A percentile compares a stretch with the other conserved stretches of the same genome.
Conservation (phyloP, 2,329 filamentous ascomycete genomes). For the Rhytidhysteron rufulum region DNA sequence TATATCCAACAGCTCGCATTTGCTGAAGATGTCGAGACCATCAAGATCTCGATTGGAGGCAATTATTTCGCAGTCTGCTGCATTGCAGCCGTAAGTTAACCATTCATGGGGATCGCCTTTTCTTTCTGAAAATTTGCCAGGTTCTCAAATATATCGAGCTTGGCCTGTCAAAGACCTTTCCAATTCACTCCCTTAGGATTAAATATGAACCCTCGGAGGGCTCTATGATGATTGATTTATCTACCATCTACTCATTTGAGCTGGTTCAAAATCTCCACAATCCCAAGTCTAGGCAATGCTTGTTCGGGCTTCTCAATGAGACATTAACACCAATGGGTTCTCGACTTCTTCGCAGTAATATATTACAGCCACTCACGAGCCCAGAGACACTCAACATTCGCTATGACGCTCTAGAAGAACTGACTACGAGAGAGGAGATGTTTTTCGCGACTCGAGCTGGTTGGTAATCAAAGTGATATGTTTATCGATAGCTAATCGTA, state of each 20-base stretch:
- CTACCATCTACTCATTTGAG: slow-evolving; percentile 82
- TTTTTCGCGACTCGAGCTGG: slow-evolving; percentile 72
- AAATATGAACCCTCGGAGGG: slow-evolving; percentile 85
- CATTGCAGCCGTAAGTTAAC: slow-evolving; percentile 69
- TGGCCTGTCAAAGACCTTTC: slow-evolving; percentile 64
- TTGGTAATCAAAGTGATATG: slow-evolving; percentile 24
- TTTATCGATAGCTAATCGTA: slow-evolving; percentile 2
- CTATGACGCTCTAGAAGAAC: slow-evolving; percentile 79
- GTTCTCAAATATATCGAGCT: slow-evolving; percentile 77
- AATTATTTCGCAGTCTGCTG: slow-evolving; percentile 84
- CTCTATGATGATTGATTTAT: slow-evolving; percentile 92
- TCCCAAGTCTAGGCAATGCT: slow-evolving; percentile 71
- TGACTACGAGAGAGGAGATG: slow-evolving; percentile 78
- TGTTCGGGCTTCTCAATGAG: slow-evolving; percentile 82
- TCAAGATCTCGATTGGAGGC: slow-evolving; percentile 74
- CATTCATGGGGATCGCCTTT: too few species aligned
- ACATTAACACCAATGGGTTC: slow-evolving; percentile 86
- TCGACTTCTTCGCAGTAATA: slow-evolving; percentile 76
- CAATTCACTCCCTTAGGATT: slow-evolving; percentile 76
- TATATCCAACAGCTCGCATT: slow-evolving; percentile 79
- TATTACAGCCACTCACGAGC: slow-evolving; percentile 83
- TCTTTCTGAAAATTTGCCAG: slow-evolving; percentile 42
- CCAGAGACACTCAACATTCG: slow-evolving; percentile 64
- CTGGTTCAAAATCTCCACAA: slow-evolving; percentile 83
- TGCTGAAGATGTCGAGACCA: slow-evolving; percentile 71